These are phyloP conservation scores for Theileria sp. DNA, from an alignment of 169 alveolate genomes.

Conservation along the genomic window DNA sequence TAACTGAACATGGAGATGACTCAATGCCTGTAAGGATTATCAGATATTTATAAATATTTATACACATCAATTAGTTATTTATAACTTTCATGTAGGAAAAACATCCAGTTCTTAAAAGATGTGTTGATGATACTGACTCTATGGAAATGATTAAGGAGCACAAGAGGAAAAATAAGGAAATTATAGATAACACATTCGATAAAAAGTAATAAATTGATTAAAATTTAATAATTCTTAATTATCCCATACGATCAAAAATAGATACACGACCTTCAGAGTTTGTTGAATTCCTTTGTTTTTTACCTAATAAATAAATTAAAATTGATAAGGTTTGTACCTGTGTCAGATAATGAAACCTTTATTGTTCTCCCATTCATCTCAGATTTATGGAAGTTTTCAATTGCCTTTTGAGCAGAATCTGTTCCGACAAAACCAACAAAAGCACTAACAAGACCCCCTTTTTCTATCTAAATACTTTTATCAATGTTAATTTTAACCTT, in stretches of 20 bases:
- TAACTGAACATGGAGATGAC: background rate
- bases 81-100: background rate
- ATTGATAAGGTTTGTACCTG: background rate
- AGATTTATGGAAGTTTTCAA: conserved; percentile 5
- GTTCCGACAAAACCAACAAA: conserved; percentile 7
- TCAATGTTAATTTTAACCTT: background rate
- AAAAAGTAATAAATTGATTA: conserved; percentile 5
- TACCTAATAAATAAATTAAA: conserved; percentile 1
- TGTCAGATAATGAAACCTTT: conserved; percentile 7
- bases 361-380: conserved; percentile 16
- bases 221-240: conserved; percentile 3
- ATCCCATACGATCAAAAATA: conserved; percentile 24
- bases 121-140: conserved; percentile 30
- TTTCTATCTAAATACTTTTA: background rate
- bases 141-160: conserved; percentile 25
- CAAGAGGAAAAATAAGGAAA: conserved; percentile 33
- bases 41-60: background rate
- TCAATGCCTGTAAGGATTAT: background rate
- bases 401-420: conserved; percentile 16
- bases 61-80: too few species aligned
- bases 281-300: background rate
- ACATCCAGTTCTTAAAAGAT: background rate
- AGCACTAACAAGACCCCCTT: conserved; percentile 6
- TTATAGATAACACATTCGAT: conserved; percentile 38
- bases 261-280: conserved; percentile 6